Conservation (phyloP, 129 eudicot species). For the Erigeron canadensis region DNA sequence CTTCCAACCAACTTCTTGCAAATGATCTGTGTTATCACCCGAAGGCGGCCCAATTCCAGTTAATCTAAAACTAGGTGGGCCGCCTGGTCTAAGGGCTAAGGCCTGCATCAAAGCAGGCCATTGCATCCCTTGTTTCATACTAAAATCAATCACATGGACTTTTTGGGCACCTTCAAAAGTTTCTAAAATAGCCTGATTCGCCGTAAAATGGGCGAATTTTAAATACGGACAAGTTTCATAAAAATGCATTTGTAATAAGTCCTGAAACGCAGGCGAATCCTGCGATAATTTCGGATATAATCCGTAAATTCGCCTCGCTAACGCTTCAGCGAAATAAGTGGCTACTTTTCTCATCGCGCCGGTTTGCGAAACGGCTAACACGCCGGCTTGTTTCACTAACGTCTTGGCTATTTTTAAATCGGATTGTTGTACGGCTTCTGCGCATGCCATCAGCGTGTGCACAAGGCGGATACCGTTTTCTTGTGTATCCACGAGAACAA, state of each 20-base stretch:
- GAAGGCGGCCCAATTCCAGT: conserved; percentile 78
- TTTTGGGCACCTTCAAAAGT: conserved; percentile 49
- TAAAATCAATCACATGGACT: conserved; percentile 87
- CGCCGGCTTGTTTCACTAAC: conserved; percentile 61
- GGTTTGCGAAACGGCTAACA: conserved; percentile 57
- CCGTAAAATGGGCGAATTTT: conserved; percentile 89
- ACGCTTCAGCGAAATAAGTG: conserved; percentile 72
- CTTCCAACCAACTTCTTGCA: conserved; percentile 79
- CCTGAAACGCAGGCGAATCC: conserved; percentile 50
- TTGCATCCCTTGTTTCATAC: conserved; percentile 87
- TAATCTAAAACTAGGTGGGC: conserved; percentile 74
- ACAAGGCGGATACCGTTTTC: conserved; percentile 75
- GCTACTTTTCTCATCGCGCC: conserved; percentile 90
- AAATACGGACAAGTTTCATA: conserved; percentile 80
- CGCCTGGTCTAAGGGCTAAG: conserved; percentile 61
- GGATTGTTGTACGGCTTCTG: conserved; percentile 64
- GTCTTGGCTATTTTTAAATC: conserved; percentile 57
- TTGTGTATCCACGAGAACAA: conserved; percentile 65
- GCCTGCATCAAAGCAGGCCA: conserved; percentile 95
- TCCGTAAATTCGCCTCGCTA: conserved; percentile 60
- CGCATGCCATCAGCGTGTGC: conserved; percentile 78
- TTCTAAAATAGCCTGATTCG: conserved; percentile 86
- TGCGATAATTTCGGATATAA: conserved; percentile 38
- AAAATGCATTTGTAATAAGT: conserved; percentile 61
- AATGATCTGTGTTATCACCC: conserved; percentile 49